Evolutionary conservation across 352 stramenopile species (phyloP).

Genomic region (Phytophthora hibernalis): DNA sequence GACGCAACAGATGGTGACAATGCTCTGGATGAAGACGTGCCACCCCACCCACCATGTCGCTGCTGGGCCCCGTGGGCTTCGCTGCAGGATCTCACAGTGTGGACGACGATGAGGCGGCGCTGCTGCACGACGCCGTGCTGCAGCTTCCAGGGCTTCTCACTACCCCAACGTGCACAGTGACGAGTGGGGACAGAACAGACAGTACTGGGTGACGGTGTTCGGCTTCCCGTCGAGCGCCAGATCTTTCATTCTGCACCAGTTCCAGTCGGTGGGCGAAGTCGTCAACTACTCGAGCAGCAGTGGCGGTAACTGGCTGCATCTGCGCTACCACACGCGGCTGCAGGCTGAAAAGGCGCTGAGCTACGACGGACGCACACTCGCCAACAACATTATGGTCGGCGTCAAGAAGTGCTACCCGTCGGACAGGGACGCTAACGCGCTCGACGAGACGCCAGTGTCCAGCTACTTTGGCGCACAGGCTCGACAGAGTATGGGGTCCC

Average conservation of each 20-base stretch:
- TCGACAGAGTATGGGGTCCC: constrained; percentile 53
- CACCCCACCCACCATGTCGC: constrained; percentile 68
- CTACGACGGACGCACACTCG: constrained; percentile 70
- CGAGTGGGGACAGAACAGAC: constrained; percentile 80
- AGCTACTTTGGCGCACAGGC: constrained; percentile 59
- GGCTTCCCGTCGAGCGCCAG: constrained; percentile 72
- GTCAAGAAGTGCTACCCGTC: constrained; percentile 82
- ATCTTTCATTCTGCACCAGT: constrained; percentile 77
- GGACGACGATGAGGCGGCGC: constrained; percentile 37
- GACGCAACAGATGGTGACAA: constrained; percentile 22
- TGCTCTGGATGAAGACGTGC: constrained; percentile 58
- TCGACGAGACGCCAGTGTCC: constrained; percentile 62
- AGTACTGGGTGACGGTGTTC: constrained; percentile 88
- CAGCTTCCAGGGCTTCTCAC: constrained; percentile 36
- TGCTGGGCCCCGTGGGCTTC: constrained; percentile 54
- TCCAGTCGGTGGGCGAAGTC: constrained; percentile 79
- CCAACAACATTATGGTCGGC: constrained; percentile 79
- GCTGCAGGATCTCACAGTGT: constrained; percentile 41
- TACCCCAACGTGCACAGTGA: constrained; percentile 68
- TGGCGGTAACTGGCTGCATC: constrained; percentile 79
- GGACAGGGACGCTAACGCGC: constrained; percentile 61
- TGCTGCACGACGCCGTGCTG: constrained; percentile 27
- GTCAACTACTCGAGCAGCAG: constrained; percentile 70
- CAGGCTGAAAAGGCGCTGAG: constrained; percentile 84
- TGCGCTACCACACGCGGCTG: constrained; percentile 81